phyloP scores from a whole-genome alignment of 2,329 filamentous ascomycete species.

The Fusarium paranaense region DNA sequence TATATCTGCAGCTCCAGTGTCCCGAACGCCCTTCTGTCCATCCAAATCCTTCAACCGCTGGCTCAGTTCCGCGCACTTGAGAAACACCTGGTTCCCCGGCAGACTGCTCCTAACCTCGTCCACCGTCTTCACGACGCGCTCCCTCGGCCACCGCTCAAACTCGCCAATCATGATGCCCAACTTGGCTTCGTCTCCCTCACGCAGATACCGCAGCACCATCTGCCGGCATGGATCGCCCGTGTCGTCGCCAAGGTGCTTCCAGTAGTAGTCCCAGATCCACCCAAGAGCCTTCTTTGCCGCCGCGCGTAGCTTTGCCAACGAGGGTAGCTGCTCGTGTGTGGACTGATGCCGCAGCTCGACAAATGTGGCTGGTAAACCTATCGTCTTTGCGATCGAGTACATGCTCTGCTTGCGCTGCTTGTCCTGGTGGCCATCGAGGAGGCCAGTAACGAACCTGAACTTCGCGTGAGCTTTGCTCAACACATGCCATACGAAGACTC shows the following conservation, averaged over 20 bases:
- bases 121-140: constrained; percentile 52
- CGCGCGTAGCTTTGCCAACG: constrained; percentile 76
- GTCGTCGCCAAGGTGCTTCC: constrained; percentile 64
- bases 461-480: background rate
- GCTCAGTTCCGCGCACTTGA: constrained; percentile 59
- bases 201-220: constrained; percentile 54
- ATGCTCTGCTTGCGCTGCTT: constrained; percentile 76
- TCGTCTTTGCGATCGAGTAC: constrained; percentile 76
- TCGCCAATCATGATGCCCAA: constrained; percentile 42
- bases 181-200: constrained; percentile 47
- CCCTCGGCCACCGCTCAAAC: constrained; percentile 52
- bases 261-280: constrained; percentile 94
- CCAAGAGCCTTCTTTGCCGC: constrained; percentile 77
- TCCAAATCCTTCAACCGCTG: constrained; percentile 49
- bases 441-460: constrained; percentile 80
- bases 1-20: constrained; percentile 10
- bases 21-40: constrained; percentile 21
- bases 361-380: constrained; percentile 80
- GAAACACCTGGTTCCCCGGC: constrained; percentile 57
- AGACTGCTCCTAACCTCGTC: constrained; percentile 54
- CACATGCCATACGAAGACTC: constrained; percentile 46
- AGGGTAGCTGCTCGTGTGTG: constrained; percentile 88
- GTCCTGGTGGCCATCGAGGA: constrained; percentile 79
- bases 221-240: constrained; percentile 47
- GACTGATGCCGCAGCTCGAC: constrained; percentile 91